phyloP scores from a whole-genome alignment of 805 yeast species.

The Schwanniomyces polymorphus region DNA sequence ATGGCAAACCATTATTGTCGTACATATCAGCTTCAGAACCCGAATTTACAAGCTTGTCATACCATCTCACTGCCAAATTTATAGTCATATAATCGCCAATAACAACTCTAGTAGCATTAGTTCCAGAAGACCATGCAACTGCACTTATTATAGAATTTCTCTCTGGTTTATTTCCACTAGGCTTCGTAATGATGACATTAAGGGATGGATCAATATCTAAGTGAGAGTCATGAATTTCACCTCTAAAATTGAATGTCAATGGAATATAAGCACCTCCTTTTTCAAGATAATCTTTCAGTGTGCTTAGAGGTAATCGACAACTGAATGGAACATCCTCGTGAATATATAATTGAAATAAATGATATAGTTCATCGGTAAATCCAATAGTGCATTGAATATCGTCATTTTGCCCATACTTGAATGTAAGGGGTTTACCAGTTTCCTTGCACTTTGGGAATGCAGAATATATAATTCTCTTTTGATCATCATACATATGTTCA shows the following conservation, averaged over 20 bases:
- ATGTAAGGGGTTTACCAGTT: conserved; percentile 57
- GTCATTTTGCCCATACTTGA: conserved; percentile 53
- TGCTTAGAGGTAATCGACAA: conserved; percentile 58
- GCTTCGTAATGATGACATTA: conserved; percentile 50
- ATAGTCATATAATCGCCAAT: conserved; percentile 66
- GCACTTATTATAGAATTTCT: conserved; percentile 51
- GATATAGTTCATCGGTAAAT: conserved; percentile 65
- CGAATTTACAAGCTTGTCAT: conserved; percentile 22
- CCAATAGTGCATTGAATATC: conserved; percentile 60
- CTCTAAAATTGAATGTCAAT: conserved; percentile 62
- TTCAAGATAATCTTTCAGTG: conserved; percentile 41
- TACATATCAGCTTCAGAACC: conserved; percentile 13
- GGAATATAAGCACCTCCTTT: conserved; percentile 54
- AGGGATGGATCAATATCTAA: conserved; percentile 61
- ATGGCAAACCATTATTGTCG: conserved; percentile 28
- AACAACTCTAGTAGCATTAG: conserved; percentile 58
- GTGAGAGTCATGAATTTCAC: conserved; percentile 66
- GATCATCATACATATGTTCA: conserved; percentile 69
- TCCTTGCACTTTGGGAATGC: conserved; percentile 66
- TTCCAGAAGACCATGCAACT: conserved; percentile 60
- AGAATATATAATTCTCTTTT: conserved; percentile 56
- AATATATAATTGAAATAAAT: conserved; percentile 69
- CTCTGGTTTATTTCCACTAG: conserved; percentile 26
- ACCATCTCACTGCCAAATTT: conserved; percentile 62
- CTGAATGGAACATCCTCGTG: conserved; percentile 79